Percentiles rank a stretch among this genome's conserved stretches.
phyloP scores from a whole-genome alignment of 345 rosid genomes.

The Clausena lansium region DNA sequence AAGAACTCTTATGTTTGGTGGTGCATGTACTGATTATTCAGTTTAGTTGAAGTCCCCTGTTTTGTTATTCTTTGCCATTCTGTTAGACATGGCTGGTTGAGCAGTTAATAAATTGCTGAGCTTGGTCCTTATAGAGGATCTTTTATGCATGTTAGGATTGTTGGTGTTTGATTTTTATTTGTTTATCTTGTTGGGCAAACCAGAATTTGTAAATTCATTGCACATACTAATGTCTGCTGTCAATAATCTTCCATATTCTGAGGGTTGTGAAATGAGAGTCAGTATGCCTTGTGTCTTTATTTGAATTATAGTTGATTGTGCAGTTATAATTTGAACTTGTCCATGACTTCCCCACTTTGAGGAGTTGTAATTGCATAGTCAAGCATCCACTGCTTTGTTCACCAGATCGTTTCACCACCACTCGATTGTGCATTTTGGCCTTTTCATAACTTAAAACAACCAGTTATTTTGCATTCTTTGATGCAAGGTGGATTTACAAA shows the following conservation, averaged over 20 bases:
- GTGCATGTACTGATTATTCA: neutral
- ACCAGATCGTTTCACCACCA: neutral
- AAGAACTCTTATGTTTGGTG: neutral
- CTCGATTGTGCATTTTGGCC: neutral
- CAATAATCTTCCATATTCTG: neutral
- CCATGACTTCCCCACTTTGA: neutral
- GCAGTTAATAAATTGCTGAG: neutral
- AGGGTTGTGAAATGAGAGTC: neutral
- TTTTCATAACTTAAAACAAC: neutral
- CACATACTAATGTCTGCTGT: neutral
- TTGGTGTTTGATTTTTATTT: neutral
- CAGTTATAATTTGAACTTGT: neutral
- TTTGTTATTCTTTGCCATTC: neutral
- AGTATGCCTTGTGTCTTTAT: neutral
- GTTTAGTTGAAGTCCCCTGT: neutral
- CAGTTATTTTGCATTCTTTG: neutral
- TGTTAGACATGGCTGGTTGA: neutral
- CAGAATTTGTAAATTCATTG: neutral
- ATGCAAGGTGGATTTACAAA: conserved; percentile 1
- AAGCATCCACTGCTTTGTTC: neutral
- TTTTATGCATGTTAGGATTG: neutral
- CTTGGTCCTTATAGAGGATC: neutral
- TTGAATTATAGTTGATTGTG: neutral
- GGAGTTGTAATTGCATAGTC: neutral
- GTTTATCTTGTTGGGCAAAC: neutral